These are phyloP conservation scores for Epichloe scottii DNA, from an alignment of 2,329 filamentous ascomycete species.

Conservation along the genomic window DNA sequence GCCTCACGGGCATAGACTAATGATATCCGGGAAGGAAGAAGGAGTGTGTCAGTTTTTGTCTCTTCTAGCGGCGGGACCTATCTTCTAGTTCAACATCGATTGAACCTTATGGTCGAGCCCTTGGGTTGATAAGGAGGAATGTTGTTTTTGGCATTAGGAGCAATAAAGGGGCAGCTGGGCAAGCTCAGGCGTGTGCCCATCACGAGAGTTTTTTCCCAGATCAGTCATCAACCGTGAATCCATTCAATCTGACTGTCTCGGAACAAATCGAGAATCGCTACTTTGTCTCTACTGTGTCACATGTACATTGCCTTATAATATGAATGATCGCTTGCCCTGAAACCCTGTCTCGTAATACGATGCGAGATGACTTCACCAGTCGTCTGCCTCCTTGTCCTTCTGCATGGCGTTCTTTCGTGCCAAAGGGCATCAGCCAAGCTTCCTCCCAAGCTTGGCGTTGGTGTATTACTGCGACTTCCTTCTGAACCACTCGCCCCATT, in stretches of 20 bases:
- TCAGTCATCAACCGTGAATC: neutral
- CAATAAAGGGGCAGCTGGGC: neutral
- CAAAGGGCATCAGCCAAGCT: conserved; percentile 69
- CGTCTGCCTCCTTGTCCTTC: conserved; percentile 54
- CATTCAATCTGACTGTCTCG: neutral
- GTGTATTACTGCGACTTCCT: conserved; percentile 57
- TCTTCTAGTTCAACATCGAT: neutral
- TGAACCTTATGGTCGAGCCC: neutral
- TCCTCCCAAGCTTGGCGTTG: conserved; percentile 58
- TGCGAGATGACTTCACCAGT: conserved; percentile 39
- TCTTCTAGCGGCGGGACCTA: neutral
- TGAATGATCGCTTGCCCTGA: conserved; percentile 15
- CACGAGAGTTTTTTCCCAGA: neutral
- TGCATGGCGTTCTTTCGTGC: conserved; percentile 68
- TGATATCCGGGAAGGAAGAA: conserved; percentile 8
- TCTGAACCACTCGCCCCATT: conserved; percentile 43
- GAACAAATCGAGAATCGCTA: neutral
- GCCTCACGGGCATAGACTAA: neutral
- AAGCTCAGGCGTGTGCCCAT: neutral
- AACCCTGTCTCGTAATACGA: neutral
- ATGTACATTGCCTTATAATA: neutral
- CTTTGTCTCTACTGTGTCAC: neutral
- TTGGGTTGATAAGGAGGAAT: neutral
- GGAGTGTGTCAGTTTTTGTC: conserved; percentile 9
- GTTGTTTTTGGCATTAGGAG: neutral